These are phyloP conservation scores for Phytopythium kandeliae DNA, from an alignment of 352 stramenopile species.

Conservation along the genomic window DNA sequence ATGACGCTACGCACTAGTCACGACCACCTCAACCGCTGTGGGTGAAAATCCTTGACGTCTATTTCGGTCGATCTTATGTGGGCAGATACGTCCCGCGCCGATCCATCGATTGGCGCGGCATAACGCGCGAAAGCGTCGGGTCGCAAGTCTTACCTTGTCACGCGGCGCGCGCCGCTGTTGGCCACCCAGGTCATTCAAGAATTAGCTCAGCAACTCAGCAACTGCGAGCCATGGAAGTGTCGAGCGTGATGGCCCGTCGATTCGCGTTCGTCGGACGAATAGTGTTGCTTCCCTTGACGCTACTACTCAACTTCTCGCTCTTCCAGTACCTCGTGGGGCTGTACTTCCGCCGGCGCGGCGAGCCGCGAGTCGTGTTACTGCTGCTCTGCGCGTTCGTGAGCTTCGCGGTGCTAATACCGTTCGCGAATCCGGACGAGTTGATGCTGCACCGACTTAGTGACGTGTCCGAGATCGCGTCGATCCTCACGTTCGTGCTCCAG, in stretches of 20 bases:
- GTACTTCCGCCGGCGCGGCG: constrained; percentile 12
- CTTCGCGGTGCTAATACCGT: constrained; percentile 18
- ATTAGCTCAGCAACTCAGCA: too few species aligned
- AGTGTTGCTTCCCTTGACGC: constrained; percentile 14
- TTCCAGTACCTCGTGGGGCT: constrained; percentile 12
- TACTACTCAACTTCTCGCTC: constrained; percentile 10
- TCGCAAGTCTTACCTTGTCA: too few species aligned
- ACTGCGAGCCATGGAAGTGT: too few species aligned
- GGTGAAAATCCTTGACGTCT: too few species aligned
- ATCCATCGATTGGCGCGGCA: too few species aligned
- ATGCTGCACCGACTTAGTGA: constrained; percentile 24
- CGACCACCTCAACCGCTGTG: too few species aligned
- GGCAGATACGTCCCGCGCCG: too few species aligned
- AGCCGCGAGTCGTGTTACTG: constrained; percentile 13
- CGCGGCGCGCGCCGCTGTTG: too few species aligned
- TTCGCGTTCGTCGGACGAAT: constrained; percentile 5
- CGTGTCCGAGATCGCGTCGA: constrained; percentile 22
- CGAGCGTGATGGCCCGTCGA: neutral
- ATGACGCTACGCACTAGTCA: too few species aligned
- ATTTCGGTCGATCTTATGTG: too few species aligned
- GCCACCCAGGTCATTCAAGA: too few species aligned
- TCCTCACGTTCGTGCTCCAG: constrained; percentile 18
- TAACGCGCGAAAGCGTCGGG: too few species aligned
- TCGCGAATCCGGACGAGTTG: constrained; percentile 13
- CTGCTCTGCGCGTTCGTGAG: constrained; percentile 10